phyloP scores from a whole-genome alignment of 1,139 yeast species.

The Zygosaccharomyces pseudobailii region DNA sequence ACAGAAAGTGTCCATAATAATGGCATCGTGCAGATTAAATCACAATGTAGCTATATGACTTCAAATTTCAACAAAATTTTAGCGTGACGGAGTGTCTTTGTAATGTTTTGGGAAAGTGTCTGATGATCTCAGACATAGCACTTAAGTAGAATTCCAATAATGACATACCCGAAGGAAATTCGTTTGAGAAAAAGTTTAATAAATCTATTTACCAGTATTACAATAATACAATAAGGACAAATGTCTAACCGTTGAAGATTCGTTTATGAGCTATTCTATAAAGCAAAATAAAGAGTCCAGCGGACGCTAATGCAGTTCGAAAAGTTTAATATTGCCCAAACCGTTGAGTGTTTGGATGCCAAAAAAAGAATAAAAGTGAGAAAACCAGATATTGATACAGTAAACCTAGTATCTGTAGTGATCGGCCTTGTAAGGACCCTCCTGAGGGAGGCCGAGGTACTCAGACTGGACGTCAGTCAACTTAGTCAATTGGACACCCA shows the following conservation, averaged over 20 bases:
- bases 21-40: no score
- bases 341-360: slow-evolving; percentile 18
- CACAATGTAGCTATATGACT: no score
- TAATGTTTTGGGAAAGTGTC: no score
- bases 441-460: slow-evolving; percentile 86
- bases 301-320: slow-evolving; percentile 1
- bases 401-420: slow-evolving; percentile 85
- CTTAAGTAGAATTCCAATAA: no score
- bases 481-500: slow-evolving; percentile 83
- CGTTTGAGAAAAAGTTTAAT: no score
- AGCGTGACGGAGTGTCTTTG: no score
- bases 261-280: slow-evolving; percentile 13
- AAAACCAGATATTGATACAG: neutral
- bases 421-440: slow-evolving; percentile 99
- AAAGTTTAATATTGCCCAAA: slow-evolving; percentile 9
- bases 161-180: neutral
- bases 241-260: slow-evolving; percentile 20
- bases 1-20: no score
- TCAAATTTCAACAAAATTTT: no score
- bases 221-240: neutral
- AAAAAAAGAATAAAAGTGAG: slow-evolving; percentile 4
- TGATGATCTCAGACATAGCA: no score
- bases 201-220: neutral
- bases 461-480: slow-evolving; percentile 84
- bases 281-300: slow-evolving; percentile 5